A percentile compares a stretch with the other conserved stretches of the same genome.
These are phyloP conservation scores for Hypoxylon crocopeplum DNA, from an alignment of 495 filamentous ascomycete genomes.

Conservation along the genomic window DNA sequence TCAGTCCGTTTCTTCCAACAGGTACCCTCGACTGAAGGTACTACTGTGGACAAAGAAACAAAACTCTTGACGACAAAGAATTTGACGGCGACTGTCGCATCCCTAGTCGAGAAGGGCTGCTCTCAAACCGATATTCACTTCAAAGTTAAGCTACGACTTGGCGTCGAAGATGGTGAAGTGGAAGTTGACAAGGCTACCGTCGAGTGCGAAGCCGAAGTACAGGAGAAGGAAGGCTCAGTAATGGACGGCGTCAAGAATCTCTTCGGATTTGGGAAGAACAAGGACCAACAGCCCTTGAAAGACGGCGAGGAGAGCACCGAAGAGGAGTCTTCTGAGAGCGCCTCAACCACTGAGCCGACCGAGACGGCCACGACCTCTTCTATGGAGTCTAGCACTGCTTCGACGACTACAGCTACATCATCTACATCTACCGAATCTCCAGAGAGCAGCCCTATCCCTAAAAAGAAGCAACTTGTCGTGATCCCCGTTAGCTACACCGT, in stretches of 20 bases:
- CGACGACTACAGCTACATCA: constrained; percentile 56
- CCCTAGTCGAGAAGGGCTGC: constrained; percentile 79
- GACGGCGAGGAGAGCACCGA: constrained; percentile 63
- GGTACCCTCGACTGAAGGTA: constrained; percentile 50
- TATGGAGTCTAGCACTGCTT: constrained; percentile 47
- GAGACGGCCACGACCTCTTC: constrained; percentile 42
- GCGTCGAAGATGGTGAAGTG: constrained; percentile 78
- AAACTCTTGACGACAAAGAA: constrained; percentile 74
- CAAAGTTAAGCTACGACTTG: constrained; percentile 77
- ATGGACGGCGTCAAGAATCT: constrained; percentile 93
- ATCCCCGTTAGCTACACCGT: constrained; percentile 72
- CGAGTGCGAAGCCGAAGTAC: constrained; percentile 78
- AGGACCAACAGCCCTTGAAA: constrained; percentile 81
- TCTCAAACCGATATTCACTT: constrained; percentile 76
- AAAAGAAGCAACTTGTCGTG: constrained; percentile 71
- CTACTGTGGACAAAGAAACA: constrained; percentile 55
- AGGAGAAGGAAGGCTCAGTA: constrained; percentile 78
- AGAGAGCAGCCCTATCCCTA: constrained; percentile 49
- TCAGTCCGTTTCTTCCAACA: constrained; percentile 81
- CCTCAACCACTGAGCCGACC: constrained; percentile 47
- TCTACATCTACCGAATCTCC: constrained; percentile 52
- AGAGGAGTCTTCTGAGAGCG: constrained; percentile 56
- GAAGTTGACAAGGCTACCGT: constrained; percentile 76
- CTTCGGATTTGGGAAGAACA: constrained; percentile 84
- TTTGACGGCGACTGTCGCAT: constrained; percentile 78